A percentile compares a stretch with the other conserved stretches of the same genome.
These are phyloP conservation scores for Mortierella sp. DNA, from an alignment of 371 early-diverging fungal genomes.

Conservation along the genomic window DNA sequence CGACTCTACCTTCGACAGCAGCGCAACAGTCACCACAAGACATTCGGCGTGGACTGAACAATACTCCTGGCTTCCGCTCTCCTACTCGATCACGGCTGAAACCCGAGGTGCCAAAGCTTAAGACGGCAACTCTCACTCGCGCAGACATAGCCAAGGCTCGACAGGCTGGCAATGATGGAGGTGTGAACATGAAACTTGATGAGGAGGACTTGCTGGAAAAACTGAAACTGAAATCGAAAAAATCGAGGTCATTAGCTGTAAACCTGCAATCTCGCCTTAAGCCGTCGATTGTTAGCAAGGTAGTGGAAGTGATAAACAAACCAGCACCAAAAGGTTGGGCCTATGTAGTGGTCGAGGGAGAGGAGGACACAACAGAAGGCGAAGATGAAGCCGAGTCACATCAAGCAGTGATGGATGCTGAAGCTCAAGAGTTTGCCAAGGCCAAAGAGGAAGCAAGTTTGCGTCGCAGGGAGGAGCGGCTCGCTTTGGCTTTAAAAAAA, in stretches of 20 bases:
- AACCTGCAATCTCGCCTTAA: constrained; percentile 49
- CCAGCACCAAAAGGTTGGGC: constrained; percentile 60
- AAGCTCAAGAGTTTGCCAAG: not conserved
- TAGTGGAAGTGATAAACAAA: constrained; percentile 46
- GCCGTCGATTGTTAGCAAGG: constrained; percentile 52
- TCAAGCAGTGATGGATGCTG: not conserved
- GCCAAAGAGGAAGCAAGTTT: constrained; percentile 14
- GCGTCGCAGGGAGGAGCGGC: constrained; percentile 18
- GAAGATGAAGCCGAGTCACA: constrained; percentile 30
- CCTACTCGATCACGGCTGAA: constrained; percentile 2
- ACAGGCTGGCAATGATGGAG: constrained; percentile 15
- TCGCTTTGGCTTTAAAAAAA: constrained; percentile 11
- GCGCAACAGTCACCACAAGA: constrained; percentile 11
- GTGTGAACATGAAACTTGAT: constrained; percentile 10
- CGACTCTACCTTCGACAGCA: not conserved
- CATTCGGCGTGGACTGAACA: constrained; percentile 3
- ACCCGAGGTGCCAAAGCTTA: constrained; percentile 36
- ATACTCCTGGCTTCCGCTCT: constrained; percentile 15
- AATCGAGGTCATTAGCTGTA: constrained; percentile 48
- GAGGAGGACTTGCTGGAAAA: constrained; percentile 42
- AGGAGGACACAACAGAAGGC: constrained; percentile 45
- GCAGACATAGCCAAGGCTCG: constrained; percentile 43
- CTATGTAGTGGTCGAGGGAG: constrained; percentile 56
- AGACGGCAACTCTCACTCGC: constrained; percentile 47
- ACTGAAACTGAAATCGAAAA: constrained; percentile 45